Percentiles rank a stretch among this genome's conserved stretches.
These are phyloP conservation scores for Kuraishia floccosa DNA, from an alignment of 805 yeast species.

Conservation along the genomic window DNA sequence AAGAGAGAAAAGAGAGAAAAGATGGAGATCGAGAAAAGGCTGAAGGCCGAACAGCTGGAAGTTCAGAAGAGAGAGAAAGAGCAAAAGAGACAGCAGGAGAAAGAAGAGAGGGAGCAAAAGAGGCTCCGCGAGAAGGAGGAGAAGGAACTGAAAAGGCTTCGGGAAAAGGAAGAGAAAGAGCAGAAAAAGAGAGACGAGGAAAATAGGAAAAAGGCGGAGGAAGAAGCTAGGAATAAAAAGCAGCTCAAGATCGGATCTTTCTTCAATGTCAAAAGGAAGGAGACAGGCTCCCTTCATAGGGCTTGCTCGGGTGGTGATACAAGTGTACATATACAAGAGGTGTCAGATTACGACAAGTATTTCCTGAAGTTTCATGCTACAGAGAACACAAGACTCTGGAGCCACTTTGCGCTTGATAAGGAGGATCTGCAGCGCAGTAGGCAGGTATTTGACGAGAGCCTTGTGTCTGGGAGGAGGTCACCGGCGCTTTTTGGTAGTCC, in stretches of 20 bases:
- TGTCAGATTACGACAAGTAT: conserved; percentile 18
- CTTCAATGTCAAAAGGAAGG: too few species aligned
- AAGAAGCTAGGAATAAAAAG: conserved; percentile 2
- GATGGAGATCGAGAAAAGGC: neutral
- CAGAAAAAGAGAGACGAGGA: conserved; percentile 2
- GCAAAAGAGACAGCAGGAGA: neutral
- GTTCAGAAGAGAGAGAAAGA: neutral
- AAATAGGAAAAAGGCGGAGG: conserved; percentile 1
- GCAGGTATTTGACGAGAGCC: too few species aligned
- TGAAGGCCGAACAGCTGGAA: neutral
- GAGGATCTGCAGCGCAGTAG: too few species aligned
- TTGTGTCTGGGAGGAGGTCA: too few species aligned
- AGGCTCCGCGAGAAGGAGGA: neutral
- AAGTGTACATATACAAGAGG: too few species aligned
- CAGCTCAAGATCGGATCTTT: conserved; percentile 2
- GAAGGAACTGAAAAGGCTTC: conserved; percentile 1
- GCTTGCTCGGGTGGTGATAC: too few species aligned
- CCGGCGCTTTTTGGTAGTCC: too few species aligned
- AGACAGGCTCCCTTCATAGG: too few species aligned
- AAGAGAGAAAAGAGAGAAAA: neutral
- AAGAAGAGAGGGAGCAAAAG: neutral
- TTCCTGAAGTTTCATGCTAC: conserved; percentile 26
- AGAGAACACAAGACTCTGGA: conserved; percentile 17
- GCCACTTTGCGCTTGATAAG: too few species aligned
- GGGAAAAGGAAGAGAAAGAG: neutral